These are phyloP conservation scores for Alternaria alternata DNA, from an alignment of 2,329 filamentous ascomycete genomes.

Conservation along the genomic window DNA sequence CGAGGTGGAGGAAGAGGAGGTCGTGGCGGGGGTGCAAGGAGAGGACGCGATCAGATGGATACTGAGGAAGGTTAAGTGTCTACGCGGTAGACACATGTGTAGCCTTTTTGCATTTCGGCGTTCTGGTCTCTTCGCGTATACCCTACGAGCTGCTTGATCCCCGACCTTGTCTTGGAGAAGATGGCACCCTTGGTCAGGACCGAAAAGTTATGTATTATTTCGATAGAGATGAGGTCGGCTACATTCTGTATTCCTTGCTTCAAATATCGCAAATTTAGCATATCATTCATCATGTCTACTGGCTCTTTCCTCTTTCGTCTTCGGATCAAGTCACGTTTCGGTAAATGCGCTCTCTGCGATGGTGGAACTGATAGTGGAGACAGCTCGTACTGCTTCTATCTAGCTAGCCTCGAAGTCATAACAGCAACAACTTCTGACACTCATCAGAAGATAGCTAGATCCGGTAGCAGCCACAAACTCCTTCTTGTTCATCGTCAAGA, in stretches of 20 bases:
- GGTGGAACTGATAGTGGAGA: too few relatives aligned
- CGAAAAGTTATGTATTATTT: constrained; percentile 3
- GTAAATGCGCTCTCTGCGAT: too few relatives aligned
- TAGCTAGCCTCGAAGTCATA: too few relatives aligned
- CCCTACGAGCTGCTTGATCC: constrained; percentile 17
- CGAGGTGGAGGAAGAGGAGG: constrained; percentile 31
- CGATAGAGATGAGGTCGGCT: neutral
- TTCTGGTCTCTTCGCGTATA: constrained; percentile 9
- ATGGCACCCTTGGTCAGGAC: constrained; percentile 8
- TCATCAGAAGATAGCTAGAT: too few relatives aligned
- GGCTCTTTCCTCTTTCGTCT: too few relatives aligned
- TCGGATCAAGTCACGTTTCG: too few relatives aligned
- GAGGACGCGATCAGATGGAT: constrained; percentile 73
- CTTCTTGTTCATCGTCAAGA: too few relatives aligned
- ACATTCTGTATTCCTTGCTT: neutral
- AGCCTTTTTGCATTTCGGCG: neutral
- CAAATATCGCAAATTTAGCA: too few relatives aligned
- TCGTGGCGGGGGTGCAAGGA: constrained; percentile 50
- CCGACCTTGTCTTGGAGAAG: constrained; percentile 9
- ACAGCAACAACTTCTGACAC: too few relatives aligned
- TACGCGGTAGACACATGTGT: neutral
- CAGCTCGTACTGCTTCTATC: too few relatives aligned
- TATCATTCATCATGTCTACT: neutral
- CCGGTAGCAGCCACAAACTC: too few relatives aligned
- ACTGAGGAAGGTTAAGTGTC: constrained; percentile 69